Base-by-base conservation (phyloP, 257 asterid genomes). In the Lycium ferocissimum region DNA sequence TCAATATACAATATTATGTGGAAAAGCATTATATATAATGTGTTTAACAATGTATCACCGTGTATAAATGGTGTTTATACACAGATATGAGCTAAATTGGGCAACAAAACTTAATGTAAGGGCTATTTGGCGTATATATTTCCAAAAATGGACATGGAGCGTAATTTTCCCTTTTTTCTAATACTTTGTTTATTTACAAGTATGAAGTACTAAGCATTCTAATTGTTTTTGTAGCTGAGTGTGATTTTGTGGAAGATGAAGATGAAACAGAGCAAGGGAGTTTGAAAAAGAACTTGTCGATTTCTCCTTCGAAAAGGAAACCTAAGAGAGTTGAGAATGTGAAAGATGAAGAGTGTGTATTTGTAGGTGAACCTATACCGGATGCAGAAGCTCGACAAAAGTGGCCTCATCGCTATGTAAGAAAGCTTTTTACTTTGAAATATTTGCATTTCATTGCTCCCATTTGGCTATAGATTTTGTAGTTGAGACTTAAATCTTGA, bases 381-480 rank as follows among this genome's bases (percentile, higher is more conserved):
- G 75, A 38, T 1, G 86, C 85, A 2, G 96, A 93, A 83, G 96
- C 98, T 20, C 71, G 85, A 54, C 63, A 69, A 54, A 86, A 90
- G 20, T 94, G 97, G 98, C 96, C 96, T 20, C 88, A 89, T 79
- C 94, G 97, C 0, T 93, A 75, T 22, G 90, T 86, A 84, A 81
- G 62, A 82, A 79, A 79, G 85, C 71, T 49, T 38, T 47, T 6
- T 69, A 20, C 45, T 71, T 37, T 58, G n/a, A 54, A 73, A 2
- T 47, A 75, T 40, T 2, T 17, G 15, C 79, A 70, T 8, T 17
- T 40, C 0, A 40, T 26, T 26, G 45, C 45, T 40, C 6, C 45
- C 4, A 0, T 40, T 40, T 40, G 45, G 45, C 2, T 0, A 6
- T 40, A 40, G 45, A 40, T 40, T 40, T 40, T 40, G 45, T 26